phyloP scores from a whole-genome alignment of 495 filamentous ascomycete species.

The Penicillium cosmopolitanum region DNA sequence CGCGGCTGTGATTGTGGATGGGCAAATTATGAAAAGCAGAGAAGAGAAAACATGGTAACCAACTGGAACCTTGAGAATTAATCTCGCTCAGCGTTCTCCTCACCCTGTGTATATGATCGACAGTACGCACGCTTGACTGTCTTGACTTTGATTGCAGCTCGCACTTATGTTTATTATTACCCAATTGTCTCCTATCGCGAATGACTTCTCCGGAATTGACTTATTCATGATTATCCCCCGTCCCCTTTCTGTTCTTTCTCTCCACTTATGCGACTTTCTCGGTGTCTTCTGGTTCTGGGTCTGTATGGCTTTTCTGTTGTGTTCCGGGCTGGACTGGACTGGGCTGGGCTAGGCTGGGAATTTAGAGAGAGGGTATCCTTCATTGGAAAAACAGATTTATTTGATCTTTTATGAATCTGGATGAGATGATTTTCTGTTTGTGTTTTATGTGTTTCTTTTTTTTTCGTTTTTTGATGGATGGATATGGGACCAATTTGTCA shows the following conservation, averaged over 20 bases:
- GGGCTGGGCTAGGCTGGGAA: slow-evolving; percentile 25
- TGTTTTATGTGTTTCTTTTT: slow-evolving; percentile 22
- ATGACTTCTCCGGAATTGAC: too few relatives aligned
- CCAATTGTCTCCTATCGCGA: too few relatives aligned
- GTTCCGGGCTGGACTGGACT: too few relatives aligned
- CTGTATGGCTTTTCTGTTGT: slow-evolving; percentile 26
- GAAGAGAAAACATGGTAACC: neutral
- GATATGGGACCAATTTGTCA: slow-evolving; percentile 20
- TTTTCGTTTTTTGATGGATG: slow-evolving; percentile 20
- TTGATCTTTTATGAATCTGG: slow-evolving; percentile 23
- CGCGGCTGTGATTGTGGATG: neutral
- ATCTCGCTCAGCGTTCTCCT: slow-evolving; percentile 11
- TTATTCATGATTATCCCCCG: neutral
- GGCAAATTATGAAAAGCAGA: neutral
- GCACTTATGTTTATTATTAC: neutral
- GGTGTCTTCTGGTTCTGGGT: slow-evolving; percentile 32
- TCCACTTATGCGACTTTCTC: slow-evolving; percentile 9
- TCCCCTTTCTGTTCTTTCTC: neutral
- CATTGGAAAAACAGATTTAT: slow-evolving; percentile 39
- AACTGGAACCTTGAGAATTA: neutral
- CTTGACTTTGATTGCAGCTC: neutral
- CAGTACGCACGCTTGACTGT: slow-evolving; percentile 16
- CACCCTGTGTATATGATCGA: slow-evolving; percentile 29
- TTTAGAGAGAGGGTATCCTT: slow-evolving; percentile 44
- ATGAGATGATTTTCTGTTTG: slow-evolving; percentile 15